These are phyloP conservation scores for Sporothrix mexicana DNA, from an alignment of 2,329 filamentous ascomycete genomes.

Conservation along the genomic window DNA sequence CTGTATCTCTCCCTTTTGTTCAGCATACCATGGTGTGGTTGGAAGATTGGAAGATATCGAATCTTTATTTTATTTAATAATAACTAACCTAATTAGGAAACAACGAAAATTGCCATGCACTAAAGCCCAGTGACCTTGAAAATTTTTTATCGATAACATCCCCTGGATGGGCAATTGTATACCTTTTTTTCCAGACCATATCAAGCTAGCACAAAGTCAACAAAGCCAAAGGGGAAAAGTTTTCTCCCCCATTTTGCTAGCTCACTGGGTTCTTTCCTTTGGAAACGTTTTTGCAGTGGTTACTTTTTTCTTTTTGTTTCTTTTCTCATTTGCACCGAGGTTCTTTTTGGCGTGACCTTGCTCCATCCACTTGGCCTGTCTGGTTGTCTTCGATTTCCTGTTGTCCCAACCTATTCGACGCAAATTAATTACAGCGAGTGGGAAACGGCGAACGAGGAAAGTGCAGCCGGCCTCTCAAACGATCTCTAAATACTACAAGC, in stretches of 20 bases:
- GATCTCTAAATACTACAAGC: background rate
- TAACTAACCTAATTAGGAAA: constrained; percentile 19
- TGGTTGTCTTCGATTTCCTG: too few relatives aligned
- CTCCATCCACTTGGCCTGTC: too few relatives aligned
- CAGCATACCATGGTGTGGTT: constrained; percentile 18
- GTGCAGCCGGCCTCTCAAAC: background rate
- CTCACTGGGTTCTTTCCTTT: background rate
- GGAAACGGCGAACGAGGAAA: background rate
- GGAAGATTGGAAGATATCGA: background rate
- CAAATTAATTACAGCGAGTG: constrained; percentile 16
- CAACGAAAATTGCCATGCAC: background rate
- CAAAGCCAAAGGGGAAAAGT: background rate
- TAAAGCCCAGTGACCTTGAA: background rate
- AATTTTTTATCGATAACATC: background rate
- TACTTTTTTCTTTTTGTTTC: background rate
- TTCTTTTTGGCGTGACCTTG: constrained; percentile 9
- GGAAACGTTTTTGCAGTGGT: background rate
- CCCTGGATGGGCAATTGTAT: background rate
- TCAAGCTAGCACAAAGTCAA: constrained; percentile 16
- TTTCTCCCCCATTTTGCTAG: constrained; percentile 12
- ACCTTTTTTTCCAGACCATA: constrained; percentile 6
- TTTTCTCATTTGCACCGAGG: constrained; percentile 11
- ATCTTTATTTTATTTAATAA: background rate
- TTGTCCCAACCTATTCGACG: background rate
- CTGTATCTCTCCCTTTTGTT: background rate